Evolutionary conservation across 257 asterid species (phyloP).

Genomic region (Knoxia roxburghii): DNA sequence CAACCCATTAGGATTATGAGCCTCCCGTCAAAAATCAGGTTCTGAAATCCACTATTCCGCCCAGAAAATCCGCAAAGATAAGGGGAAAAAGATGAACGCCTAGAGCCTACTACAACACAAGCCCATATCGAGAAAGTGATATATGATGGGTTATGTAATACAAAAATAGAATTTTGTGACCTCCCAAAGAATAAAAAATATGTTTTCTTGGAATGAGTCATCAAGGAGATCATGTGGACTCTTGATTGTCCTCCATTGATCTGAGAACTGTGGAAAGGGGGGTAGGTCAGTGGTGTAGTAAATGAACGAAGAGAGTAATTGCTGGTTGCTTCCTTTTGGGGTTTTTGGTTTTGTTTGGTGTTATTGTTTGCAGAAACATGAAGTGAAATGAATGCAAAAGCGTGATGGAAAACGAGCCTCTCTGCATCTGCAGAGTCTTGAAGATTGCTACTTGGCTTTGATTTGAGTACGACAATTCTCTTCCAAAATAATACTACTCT

Average conservation of each 20-base stretch:
- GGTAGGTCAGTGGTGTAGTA: constrained; percentile 13
- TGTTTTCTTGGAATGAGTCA: constrained; percentile 16
- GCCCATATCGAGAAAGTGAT: constrained; percentile 30
- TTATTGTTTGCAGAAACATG: constrained; percentile 17
- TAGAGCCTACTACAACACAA: not conserved
- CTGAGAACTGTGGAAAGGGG: constrained; percentile 5
- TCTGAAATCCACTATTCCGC: constrained; percentile 7
- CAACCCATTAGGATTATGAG: constrained; percentile 25
- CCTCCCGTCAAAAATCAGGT: constrained; percentile 16
- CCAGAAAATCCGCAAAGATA: constrained; percentile 39
- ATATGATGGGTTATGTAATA: not conserved
- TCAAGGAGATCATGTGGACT: constrained; percentile 30
- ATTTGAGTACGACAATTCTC: constrained; percentile 1
- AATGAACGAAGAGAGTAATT: constrained; percentile 15
- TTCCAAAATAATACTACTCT: not conserved
- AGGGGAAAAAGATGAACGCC: constrained; percentile 20
- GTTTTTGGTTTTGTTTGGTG: constrained; percentile 8
- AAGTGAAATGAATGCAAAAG: constrained; percentile 38
- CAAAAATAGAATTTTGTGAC: not conserved
- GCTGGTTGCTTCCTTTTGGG: constrained; percentile 5
- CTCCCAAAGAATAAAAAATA: not conserved
- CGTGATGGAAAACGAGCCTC: constrained; percentile 41
- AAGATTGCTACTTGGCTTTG: constrained; percentile 18
- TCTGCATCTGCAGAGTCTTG: constrained; percentile 8
- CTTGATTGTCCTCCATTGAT: constrained; percentile 15